Percentiles rank a stretch among this genome's conserved stretches.
Conservation (phyloP, 805 yeast genomes). For the Isabelozyma heimii region DNA sequence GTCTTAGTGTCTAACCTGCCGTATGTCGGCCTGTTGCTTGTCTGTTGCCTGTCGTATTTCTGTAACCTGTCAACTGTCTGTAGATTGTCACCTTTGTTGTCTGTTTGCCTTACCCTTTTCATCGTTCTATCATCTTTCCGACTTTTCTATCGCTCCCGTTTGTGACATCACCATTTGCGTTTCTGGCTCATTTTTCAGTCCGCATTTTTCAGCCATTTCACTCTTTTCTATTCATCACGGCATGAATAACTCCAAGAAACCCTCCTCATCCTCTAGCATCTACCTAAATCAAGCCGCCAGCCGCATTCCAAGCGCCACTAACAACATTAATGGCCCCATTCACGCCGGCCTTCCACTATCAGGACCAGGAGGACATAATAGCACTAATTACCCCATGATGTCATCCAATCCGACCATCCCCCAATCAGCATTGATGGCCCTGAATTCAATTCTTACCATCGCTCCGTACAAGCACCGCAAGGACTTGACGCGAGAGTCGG, state of each 20-base stretch:
- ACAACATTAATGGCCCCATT: neutral
- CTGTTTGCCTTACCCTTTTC: no score
- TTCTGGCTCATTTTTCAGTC: no score
- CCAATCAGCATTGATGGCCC: slow-evolving; percentile 37
- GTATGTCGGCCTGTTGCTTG: no score
- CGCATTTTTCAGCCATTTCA: neutral
- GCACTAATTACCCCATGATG: neutral
- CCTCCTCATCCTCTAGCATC: neutral
- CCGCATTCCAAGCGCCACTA: neutral
- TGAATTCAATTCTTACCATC: slow-evolving; percentile 36
- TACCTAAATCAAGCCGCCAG: neutral
- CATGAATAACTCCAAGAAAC: neutral
- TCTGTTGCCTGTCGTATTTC: no score
- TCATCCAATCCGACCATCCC: slow-evolving; percentile 19
- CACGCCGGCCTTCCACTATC: neutral
- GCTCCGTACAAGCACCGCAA: slow-evolving; percentile 47
- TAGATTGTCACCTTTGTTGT: no score
- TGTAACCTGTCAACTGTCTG: no score
- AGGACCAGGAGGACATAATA: neutral
- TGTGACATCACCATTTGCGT: no score
- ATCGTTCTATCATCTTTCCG: no score
- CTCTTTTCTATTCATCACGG: neutral
- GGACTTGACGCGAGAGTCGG: slow-evolving; percentile 68
- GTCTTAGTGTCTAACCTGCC: no score
- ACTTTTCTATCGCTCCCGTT: no score